phyloP scores from a whole-genome alignment of 805 yeast genomes.

The Vanderwaltozyma verrucispora region DNA sequence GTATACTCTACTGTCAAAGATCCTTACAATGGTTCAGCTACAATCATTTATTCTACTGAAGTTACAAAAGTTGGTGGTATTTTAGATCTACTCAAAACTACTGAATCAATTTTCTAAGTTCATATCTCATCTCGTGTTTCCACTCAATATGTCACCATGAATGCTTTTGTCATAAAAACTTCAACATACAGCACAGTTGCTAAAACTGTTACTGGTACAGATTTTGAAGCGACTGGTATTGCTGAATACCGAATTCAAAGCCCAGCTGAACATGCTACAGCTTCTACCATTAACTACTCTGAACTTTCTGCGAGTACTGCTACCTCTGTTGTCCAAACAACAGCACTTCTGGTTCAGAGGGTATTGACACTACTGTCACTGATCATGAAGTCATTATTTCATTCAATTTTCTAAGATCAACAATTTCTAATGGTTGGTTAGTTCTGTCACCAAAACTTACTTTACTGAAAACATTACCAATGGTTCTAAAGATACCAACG shows the following conservation, averaged over 20 bases:
- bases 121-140: conserved; percentile 1
- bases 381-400: neutral
- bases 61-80: neutral
- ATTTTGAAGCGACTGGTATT: conserved; percentile 4
- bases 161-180: conserved; percentile 2
- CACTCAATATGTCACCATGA: neutral
- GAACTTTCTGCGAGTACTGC: conserved; percentile 3
- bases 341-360: neutral
- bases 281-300: conserved; percentile 2
- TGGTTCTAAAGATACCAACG: conserved; percentile 3
- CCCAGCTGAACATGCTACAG: conserved; percentile 4
- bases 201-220: conserved; percentile 3
- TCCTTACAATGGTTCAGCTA: neutral
- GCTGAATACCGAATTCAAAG: conserved; percentile 6
- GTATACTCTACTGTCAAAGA: neutral
- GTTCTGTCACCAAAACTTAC: neutral
- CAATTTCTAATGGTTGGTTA: neutral
- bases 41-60: conserved; percentile 1
- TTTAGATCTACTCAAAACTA: conserved; percentile 1
- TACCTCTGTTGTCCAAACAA: conserved; percentile 3
- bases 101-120: neutral
- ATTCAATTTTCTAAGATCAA: conserved; percentile 1
- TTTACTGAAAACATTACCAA: neutral
- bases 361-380: neutral
- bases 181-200: conserved; percentile 5